phyloP scores from a whole-genome alignment of 257 asterid species.

The Salvia splendens region DNA sequence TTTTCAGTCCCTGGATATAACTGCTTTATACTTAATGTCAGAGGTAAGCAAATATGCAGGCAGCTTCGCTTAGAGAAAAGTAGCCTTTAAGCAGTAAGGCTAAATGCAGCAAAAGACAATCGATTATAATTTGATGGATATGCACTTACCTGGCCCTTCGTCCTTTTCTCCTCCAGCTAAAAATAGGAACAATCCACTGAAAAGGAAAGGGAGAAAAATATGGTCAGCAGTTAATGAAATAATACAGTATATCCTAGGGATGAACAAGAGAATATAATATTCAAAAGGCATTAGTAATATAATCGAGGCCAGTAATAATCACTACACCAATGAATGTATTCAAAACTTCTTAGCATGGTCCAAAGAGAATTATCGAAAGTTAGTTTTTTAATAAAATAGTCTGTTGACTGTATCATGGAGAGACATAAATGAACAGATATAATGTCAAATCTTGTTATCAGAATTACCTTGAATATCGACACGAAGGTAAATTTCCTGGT shows the following conservation, averaged over 20 bases:
- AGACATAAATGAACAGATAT: conserved; percentile 22
- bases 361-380: conserved; percentile 1
- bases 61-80: not conserved
- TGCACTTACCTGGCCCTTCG: conserved; percentile 72
- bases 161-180: conserved; percentile 75
- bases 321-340: conserved; percentile 3
- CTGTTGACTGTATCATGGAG: not conserved
- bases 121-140: conserved; percentile 11
- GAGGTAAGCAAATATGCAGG: conserved; percentile 2
- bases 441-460: conserved; percentile 15
- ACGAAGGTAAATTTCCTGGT: conserved; percentile 50
- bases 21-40: not conserved
- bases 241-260: conserved; percentile 1
- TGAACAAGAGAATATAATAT: conserved; percentile 3
- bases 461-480: conserved; percentile 75
- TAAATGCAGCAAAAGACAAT: not conserved
- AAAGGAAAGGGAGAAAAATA: conserved; percentile 31
- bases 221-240: conserved; percentile 39
- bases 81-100: conserved; percentile 4
- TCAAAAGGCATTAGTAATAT: conserved; percentile 11
- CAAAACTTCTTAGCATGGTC: conserved; percentile 10
- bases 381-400: not conserved
- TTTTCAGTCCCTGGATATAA: too few relatives aligned
- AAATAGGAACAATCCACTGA: conserved; percentile 74
- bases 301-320: not conserved